Percentiles rank a stretch among this genome's conserved stretches.
Evolutionary conservation across 139 green algal genomes (phyloP).

Genomic region (Edaphochlamys debaryana): DNA sequence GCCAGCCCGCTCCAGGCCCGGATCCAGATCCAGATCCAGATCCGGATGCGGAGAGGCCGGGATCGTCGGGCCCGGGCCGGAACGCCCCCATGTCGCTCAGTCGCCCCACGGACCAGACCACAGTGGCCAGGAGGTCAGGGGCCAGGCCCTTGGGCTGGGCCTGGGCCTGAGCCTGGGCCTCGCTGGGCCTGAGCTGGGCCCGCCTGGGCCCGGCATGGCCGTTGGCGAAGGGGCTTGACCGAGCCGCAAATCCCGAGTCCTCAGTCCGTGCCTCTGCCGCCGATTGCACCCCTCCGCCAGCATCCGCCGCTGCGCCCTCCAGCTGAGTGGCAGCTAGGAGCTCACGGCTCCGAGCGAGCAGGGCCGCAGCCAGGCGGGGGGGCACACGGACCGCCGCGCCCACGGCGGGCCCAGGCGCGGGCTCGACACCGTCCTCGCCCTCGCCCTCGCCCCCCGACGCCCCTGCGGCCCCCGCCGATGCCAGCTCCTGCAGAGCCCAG

Average conservation of each 20-base stretch:
- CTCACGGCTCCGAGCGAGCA: background rate
- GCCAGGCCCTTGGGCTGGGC: conserved; percentile 1
- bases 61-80: background rate
- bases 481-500: conserved; percentile 21
- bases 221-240: no score
- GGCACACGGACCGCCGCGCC: background rate
- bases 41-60: no score
- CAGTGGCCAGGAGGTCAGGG: background rate
- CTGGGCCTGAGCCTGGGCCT: no score
- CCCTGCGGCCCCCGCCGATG: background rate
- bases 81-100: background rate
- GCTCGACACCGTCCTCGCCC: no score
- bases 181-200: no score
- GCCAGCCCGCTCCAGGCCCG: no score
- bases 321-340: background rate
- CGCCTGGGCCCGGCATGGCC: no score
- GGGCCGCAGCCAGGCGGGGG: background rate
- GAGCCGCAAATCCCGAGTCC: no score
- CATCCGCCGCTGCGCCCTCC: background rate
- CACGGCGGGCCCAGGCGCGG: no score
- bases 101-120: conserved; percentile 24
- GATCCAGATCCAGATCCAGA: no score
- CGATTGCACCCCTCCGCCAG: background rate
- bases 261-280: background rate
- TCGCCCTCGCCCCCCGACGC: background rate